Evolutionary conservation across 371 early-diverging fungal species (phyloP).

Genomic region (Mortierella sp.): DNA sequence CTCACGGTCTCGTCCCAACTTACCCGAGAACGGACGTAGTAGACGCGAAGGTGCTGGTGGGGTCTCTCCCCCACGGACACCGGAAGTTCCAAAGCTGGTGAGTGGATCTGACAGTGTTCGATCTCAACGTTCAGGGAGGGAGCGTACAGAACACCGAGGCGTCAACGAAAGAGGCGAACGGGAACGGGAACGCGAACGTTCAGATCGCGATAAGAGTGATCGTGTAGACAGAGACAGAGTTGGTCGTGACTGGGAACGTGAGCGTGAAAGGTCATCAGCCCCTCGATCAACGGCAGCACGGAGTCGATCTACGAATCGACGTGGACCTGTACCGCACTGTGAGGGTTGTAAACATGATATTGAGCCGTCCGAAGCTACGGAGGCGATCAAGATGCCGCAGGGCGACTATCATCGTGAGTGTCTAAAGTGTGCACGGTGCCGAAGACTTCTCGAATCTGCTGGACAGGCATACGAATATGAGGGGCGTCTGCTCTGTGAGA

Average conservation of each 20-base stretch:
- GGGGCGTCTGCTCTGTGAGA: slow-evolving; percentile 77
- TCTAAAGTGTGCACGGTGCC: slow-evolving; percentile 77
- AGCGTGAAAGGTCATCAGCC: slow-evolving; percentile 1
- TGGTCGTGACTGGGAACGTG: neutral
- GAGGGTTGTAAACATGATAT: slow-evolving; percentile 43
- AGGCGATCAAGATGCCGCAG: slow-evolving; percentile 42
- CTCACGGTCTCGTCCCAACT: slow-evolving; percentile 12
- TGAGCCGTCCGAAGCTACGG: slow-evolving; percentile 33
- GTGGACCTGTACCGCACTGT: slow-evolving; percentile 44
- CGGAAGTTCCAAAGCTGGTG: slow-evolving; percentile 18
- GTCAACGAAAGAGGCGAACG: slow-evolving; percentile 5
- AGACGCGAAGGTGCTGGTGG: neutral
- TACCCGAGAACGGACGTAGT: neutral
- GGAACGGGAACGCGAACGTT: neutral
- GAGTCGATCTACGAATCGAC: slow-evolving; percentile 37
- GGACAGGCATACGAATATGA: slow-evolving; percentile 73
- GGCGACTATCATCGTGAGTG: slow-evolving; percentile 68
- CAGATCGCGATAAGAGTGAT: neutral
- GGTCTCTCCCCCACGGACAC: slow-evolving; percentile 11
- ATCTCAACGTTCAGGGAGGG: slow-evolving; percentile 32
- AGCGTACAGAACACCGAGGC: neutral
- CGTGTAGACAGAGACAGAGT: slow-evolving; percentile 1
- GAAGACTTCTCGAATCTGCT: slow-evolving; percentile 65
- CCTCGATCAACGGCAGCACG: slow-evolving; percentile 4
- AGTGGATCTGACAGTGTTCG: slow-evolving; percentile 31